Base-by-base conservation (phyloP, 768 basidiomycete genomes). In the Xerocomellus chrysenteron region DNA sequence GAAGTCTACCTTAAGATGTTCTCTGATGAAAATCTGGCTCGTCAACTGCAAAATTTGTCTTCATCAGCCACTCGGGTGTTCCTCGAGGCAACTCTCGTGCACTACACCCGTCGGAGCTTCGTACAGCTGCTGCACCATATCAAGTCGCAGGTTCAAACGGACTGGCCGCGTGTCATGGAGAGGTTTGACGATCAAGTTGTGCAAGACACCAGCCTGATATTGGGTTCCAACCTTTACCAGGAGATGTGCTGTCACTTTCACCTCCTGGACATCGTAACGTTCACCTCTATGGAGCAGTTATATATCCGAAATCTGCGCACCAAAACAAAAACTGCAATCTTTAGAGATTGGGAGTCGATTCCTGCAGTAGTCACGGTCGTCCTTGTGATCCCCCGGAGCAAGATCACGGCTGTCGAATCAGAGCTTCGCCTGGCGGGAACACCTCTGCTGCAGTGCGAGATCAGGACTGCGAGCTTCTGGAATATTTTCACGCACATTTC, bases 81-180 rank as follows among this genome's bases (percentile, higher is more conserved):
- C 11, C 41, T 40, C 1, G 54, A 52, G 13, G 60, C 65, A 12
- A 63, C 55, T 32, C 56, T 72, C 32, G 28, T 76, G 21, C 80
- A 80, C 56, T 84, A 86, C 59, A 74, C 67, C 11, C 76, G 85
- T 13, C 70, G 71, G 37, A 78, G 75, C 33, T 83, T 85, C 50
- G 81, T 71, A 1, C 58, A 73, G 3, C 66, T 87, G 41, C 66
- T 86, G 16, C 61, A 63, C 16, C 60, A 76, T 13, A 69, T 82
- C 35, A 77, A 75, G 55, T 66, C 65, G 21, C 68, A 72, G 39
- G 65, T 77, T 8, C 55, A 57, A 24, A 61, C 69, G 2, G 68
- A 78, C 43, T 87, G 86, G 86, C 48, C 28, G 0, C 54, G 66
- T 24, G 68, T 74, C 11, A 76, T 87, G 73, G 58, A 62, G 10